Evolutionary conservation across 257 asterid genomes (phyloP), one percentile per base, ranked within the genome.

Genomic region (Lycium barbarum): DNA sequence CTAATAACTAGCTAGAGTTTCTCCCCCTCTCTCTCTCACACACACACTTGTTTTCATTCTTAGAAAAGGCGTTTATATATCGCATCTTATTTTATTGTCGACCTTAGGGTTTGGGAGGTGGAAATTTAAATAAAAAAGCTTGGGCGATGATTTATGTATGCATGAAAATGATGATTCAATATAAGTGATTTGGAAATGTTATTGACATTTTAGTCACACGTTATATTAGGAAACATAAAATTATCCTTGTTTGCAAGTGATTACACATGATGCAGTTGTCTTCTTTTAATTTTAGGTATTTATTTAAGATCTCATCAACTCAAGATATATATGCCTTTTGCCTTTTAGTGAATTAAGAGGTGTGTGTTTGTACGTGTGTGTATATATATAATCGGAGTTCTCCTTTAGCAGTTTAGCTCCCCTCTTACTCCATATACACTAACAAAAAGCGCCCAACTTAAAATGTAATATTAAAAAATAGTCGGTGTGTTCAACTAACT

Each of bases 141-240:
- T 33, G 65, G 33, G 26, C 9, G 26, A 78, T 26, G 6, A 3
- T 20, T 20, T 33, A 51, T 26, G 15, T 78, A 53, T 78, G 65
- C 82, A 78, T 78, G 49, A 26, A 78, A 78, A 76, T 76, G 82
- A 51, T 76, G 63, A 51, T 76, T 8, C 47, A 22, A 51, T 51
- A 51, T 51, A 51, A 76, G 63, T 51, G 82, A 53, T 76, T 76
- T 51, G 47, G 43, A 51, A 22, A 51, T 73, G 40, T 73, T 26
- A 73, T 51, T 26, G 61, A 47, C 59, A 72, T 72, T 72, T 72
- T 72, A 43, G 38, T 72, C 58, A 3, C 36, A 72, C 0, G 9
- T 72, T 72, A n/a, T 26, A 65, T 65, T n/a, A 72, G 33, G 17
- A 43, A 72, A 45, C n/a, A 72, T 6, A n/a, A 18, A 72, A 72